phyloP scores from a whole-genome alignment of 179 eudicot genomes.

The Silene vulgaris region DNA sequence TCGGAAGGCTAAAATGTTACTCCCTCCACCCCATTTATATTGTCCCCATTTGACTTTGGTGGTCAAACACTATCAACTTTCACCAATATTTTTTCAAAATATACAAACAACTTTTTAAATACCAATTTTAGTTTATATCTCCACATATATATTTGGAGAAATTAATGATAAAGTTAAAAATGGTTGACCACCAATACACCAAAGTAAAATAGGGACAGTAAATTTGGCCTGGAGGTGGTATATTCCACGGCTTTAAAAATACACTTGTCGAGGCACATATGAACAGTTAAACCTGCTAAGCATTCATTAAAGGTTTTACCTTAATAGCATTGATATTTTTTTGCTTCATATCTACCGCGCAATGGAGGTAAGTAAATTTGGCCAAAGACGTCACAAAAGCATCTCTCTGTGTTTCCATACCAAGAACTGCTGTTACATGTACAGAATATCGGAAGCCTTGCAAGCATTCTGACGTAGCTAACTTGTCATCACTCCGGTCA shows the following conservation, averaged over 20 bases:
- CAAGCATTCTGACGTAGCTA: conserved; percentile 75
- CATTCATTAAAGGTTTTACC: conserved; percentile 34
- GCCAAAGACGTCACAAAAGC: conserved; percentile 96
- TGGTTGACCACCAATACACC: not conserved
- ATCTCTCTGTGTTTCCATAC: conserved; percentile 98
- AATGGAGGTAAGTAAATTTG: conserved; percentile 87
- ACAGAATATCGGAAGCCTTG: conserved; percentile 90
- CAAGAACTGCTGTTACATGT: conserved; percentile 86
- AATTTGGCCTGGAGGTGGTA: not conserved
- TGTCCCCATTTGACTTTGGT: not conserved
- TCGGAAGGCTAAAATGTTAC: not conserved
- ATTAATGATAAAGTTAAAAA: not conserved
- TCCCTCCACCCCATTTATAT: not conserved
- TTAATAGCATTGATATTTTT: conserved; percentile 95
- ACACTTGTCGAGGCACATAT: not conserved
- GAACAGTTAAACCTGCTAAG: not conserved
- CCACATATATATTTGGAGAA: not conserved
- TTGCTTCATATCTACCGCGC: conserved; percentile 97
- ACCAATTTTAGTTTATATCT: not conserved
- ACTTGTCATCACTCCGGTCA: conserved; percentile 92
- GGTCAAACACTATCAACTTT: not conserved
- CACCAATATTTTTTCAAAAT: not conserved
- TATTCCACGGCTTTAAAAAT: not conserved
- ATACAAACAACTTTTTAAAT: not conserved
- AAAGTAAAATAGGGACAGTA: not conserved